Conservation (phyloP, 2,329 filamentous ascomycete species). For the Colletotrichum destructivum region DNA sequence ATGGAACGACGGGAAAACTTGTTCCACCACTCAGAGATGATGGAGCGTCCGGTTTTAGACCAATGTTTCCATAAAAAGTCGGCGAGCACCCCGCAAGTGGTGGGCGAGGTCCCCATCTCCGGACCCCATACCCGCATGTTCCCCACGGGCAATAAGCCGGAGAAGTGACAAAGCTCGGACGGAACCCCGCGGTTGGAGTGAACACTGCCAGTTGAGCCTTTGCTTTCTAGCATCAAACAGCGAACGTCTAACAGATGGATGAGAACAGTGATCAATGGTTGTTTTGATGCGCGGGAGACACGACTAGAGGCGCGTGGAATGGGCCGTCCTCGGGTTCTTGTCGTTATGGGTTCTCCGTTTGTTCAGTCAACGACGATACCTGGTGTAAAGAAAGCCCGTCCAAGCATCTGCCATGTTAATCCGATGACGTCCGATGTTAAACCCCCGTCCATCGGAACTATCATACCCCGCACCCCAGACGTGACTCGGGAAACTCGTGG, state of each 20-base stretch:
- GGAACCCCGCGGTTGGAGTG: constrained; percentile 28
- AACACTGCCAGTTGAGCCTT: background rate
- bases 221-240: background rate
- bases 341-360: fast-evolving
- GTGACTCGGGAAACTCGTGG: constrained; percentile 1
- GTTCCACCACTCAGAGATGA: constrained; percentile 26
- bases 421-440: background rate
- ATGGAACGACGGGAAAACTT: constrained; percentile 4
- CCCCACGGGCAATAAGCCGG: constrained; percentile 38
- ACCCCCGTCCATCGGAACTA: background rate
- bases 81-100: constrained; percentile 5
- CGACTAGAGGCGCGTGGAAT: too few relatives aligned
- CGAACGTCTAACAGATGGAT: background rate
- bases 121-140: constrained; percentile 10
- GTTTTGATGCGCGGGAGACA: background rate
- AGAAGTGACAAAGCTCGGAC: constrained; percentile 14
- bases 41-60: background rate
- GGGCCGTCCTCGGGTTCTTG: too few relatives aligned
- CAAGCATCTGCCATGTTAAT: background rate
- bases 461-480: constrained; percentile 19
- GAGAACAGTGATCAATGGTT: background rate
- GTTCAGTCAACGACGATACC: too few relatives aligned
- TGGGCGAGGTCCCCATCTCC: constrained; percentile 15
- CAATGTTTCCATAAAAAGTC: background rate
- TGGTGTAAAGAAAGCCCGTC: background rate